Evolutionary conservation across 2,329 filamentous ascomycete genomes (phyloP), one percentile per base, ranked within the genome.

Genomic region (Cladosporium sp.): DNA sequence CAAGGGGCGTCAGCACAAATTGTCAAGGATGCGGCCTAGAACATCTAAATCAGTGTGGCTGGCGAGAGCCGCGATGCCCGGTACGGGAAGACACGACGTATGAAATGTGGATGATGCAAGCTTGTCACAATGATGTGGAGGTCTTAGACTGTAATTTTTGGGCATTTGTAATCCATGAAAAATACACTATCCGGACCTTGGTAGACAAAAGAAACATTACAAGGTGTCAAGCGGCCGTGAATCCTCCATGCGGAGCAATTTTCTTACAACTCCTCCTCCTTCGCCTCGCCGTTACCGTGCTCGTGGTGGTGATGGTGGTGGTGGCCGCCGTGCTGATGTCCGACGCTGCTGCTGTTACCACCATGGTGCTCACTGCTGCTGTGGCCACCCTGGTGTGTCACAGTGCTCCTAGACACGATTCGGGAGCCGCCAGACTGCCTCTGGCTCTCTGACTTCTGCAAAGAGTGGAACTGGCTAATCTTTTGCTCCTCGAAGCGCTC

Each of bases 401-500:
- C 53, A 13, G 54, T 49, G 25, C 40, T 45, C 42, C 42, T 45
- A 2, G 42, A 45, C 22, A 24, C 48, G 12, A 34, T 28, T 44
- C 54, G 44, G 3, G 54, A 40, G n/a, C 28, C 35, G 12, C 35
- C 47, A 22, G 44, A 48, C 10, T 24, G 19, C 17, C 35, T 28
- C 12, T 39, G 22, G 9, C 34, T 25, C 15, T 44, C 53, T n/a
- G 44, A 19, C 32, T 22, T 36, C 19, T 57, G 44, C n/a, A 40
- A 20, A 28, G 22, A 19, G 35, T 45, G 44, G 35, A 50, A 40
- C 44, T 57, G 44, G 22, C 42, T 45, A 40, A 36, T 37, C 32
- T 37, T 45, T 32, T 55, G 28, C 54, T 67, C 65, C 40, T 65
- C 62, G 51, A 61, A 66, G 19, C 60, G 56, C 58, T 68, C 65